Evolutionary conservation across 305 asterid species (phyloP).

Genomic region (Ilex paraguariensis): DNA sequence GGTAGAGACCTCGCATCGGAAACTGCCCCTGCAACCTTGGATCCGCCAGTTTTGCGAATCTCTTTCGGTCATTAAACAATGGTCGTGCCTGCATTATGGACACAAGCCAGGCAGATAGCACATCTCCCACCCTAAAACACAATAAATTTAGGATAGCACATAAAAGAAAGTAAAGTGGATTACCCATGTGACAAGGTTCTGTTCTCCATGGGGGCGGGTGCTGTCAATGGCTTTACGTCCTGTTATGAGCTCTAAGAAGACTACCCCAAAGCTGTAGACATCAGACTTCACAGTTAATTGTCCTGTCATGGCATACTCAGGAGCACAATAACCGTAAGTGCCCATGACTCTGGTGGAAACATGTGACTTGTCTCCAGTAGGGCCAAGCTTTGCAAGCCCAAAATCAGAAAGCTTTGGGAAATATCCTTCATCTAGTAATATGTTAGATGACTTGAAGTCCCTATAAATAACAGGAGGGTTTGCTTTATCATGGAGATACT

Average conservation of each 20-base stretch:
- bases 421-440: constrained; percentile 78
- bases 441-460: constrained; percentile 96
- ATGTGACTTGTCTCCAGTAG: constrained; percentile 96
- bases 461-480: constrained; percentile 93
- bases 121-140: no score
- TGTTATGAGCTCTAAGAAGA: constrained; percentile 90
- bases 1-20: constrained; percentile 88
- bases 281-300: constrained; percentile 94
- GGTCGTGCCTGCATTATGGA: constrained; percentile 70
- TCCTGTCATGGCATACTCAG: constrained; percentile 99
- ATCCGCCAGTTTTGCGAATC: constrained; percentile 76
- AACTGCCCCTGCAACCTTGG: constrained; percentile 78
- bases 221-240: constrained; percentile 96
- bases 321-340: constrained; percentile 97
- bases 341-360: constrained; percentile 98
- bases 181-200: constrained; percentile 94
- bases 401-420: constrained; percentile 90
- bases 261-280: constrained; percentile 96
- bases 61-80: constrained; percentile 78
- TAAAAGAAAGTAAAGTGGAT: neutral
- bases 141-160: no score
- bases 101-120: no score
- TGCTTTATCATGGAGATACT: constrained; percentile 97
- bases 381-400: constrained; percentile 96
- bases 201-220: constrained; percentile 81